Evolutionary conservation across 73 alveolate species (phyloP), one percentile per base, ranked within the genome.

Genomic region (Stentor coeruleus): DNA sequence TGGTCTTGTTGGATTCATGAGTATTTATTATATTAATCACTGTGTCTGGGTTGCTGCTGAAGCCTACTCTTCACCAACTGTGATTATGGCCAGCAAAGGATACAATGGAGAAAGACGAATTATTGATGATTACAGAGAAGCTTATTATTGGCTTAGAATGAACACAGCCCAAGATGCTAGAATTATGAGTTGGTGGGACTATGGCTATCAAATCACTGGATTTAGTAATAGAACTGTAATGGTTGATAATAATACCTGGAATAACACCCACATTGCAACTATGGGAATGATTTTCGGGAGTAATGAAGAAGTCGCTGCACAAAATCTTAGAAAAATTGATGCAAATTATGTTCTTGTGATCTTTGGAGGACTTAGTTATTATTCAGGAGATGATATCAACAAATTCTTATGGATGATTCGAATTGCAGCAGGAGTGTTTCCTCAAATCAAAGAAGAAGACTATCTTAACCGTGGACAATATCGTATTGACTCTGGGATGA

Each of bases 151-250:
- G 99, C 84, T 95, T 28, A 93, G 99, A 85, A 85, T 82, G 94
- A 95, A 95, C 87, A 93, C 98, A 39, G 85, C 84, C 58, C 89
- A 95, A 49, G 94, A 89, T 87, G 95, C 95, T 49, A 89, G 92
- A 73, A 93, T 95, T 6, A 92, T 93, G 89, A 87, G 96, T 2
- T 95, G 99, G 99, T 95, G 99, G 99, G 99, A 94, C 88, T 94
- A 94, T 82, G 98, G 98, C 59, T 94, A 94, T 76, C 93, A 94
- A 92, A 92, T 94, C 28, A 92, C 97, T 57, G 97, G 97, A 59
- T 88, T 94, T 95, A 82, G 95, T 30, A 94, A 94, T 81, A 74
- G 98, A 14, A 93, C 97, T 37, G 98, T 94, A 36, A 82, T 94
- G 74, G 98, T 94, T 15, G 98, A 94, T 85, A 94, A 94, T 83